These are phyloP conservation scores for Silene coronaria DNA, from an alignment of 179 eudicot species.

Conservation along the genomic window DNA sequence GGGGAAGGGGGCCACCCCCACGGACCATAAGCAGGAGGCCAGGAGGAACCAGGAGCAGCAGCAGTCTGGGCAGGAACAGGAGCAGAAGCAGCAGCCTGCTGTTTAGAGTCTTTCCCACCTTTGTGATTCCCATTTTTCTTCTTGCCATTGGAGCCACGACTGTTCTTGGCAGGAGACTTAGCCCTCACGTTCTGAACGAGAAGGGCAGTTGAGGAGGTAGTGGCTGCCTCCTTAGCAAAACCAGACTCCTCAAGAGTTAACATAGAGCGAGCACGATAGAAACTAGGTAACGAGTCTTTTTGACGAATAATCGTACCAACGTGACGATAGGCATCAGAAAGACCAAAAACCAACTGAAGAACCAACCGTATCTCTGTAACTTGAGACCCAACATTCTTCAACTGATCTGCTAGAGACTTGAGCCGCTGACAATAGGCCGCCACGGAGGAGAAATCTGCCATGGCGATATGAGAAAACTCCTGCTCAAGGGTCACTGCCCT, in stretches of 20 bases:
- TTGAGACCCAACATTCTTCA: not conserved
- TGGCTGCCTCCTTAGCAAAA: not conserved
- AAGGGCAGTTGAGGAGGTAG: not conserved
- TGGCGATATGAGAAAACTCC: not conserved
- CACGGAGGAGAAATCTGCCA: not conserved
- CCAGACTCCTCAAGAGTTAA: not conserved
- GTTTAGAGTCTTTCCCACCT: not conserved
- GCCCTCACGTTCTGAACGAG: too few species aligned
- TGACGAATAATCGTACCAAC: not conserved
- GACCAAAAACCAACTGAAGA: not conserved
- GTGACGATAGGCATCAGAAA: not conserved
- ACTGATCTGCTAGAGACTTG: not conserved
- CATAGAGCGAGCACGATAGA: not conserved
- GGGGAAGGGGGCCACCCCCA: not conserved
- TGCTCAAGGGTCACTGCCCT: slow-evolving; percentile 4
- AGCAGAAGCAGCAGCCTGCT: not conserved
- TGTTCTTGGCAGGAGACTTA: not conserved
- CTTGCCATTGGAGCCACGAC: not conserved
- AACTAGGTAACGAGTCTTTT: not conserved
- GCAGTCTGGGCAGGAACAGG: not conserved
- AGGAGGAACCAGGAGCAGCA: not conserved
- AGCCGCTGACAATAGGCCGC: too few species aligned
- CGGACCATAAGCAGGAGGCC: not conserved
- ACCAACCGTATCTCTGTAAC: not conserved
- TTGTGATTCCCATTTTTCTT: not conserved